Conservation (phyloP, 2,329 filamentous ascomycete genomes). For the Apiospora rasikravindrae region DNA sequence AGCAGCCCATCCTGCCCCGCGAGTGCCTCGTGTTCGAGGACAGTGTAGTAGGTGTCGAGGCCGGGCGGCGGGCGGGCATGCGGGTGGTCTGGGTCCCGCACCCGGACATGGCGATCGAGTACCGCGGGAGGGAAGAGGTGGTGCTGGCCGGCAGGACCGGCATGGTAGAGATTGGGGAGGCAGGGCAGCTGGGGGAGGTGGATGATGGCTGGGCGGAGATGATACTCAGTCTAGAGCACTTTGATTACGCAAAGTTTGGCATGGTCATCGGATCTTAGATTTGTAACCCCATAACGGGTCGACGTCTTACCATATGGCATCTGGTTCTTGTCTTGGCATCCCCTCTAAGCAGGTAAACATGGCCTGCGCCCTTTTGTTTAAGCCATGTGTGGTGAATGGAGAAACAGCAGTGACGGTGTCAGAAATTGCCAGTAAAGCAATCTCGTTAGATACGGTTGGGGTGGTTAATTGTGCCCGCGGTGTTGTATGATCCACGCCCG, state of each 20-base stretch:
- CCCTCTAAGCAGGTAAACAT: too few species aligned
- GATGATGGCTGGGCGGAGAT: conserved; percentile 46
- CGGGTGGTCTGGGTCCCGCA: conserved; percentile 75
- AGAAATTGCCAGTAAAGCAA: too few species aligned
- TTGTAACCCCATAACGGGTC: too few species aligned
- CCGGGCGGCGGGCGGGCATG: conserved; percentile 74
- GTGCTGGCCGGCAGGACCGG: conserved; percentile 39
- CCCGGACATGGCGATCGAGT: conserved; percentile 53
- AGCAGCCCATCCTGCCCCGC: conserved; percentile 58
- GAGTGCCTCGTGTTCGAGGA: conserved; percentile 81
- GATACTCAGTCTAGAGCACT: conserved; percentile 42
- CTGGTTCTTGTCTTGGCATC: too few species aligned
- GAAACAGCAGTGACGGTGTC: too few species aligned
- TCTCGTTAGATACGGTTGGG: too few species aligned
- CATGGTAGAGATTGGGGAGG: conserved; percentile 35
- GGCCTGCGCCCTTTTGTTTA: too few species aligned
- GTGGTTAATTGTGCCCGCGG: too few species aligned
- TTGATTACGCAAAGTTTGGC: conserved; percentile 44
- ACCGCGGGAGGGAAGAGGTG: conserved; percentile 35
- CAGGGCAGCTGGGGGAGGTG: conserved; percentile 39
- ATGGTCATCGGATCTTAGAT: conserved; percentile 25
- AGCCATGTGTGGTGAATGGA: too few species aligned
- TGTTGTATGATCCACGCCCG: too few species aligned
- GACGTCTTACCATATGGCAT: too few species aligned
- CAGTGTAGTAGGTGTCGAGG: conserved; percentile 72